phyloP scores from a whole-genome alignment of 164 flowering plant species.

The Berberis thunbergii region DNA sequence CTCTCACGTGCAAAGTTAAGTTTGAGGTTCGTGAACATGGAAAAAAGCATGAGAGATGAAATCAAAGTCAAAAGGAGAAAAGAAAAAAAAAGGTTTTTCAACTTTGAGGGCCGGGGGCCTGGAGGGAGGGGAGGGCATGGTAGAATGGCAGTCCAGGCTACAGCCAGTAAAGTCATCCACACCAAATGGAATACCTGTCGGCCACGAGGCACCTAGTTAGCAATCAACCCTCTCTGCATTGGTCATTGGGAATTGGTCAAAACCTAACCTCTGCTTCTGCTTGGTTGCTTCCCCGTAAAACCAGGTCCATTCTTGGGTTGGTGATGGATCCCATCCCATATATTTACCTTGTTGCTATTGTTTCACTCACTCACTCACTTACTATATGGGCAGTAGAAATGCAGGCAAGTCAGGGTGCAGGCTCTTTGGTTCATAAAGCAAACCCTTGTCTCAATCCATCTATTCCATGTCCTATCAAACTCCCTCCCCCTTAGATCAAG shows the following conservation, averaged over 20 bases:
- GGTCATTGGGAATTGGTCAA: constrained; percentile 26
- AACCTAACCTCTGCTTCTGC: constrained; percentile 2
- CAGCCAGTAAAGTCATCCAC: too few species aligned
- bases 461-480: neutral
- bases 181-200: constrained; percentile 15
- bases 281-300: neutral
- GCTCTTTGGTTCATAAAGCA: constrained; percentile 17
- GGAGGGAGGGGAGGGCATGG: constrained; percentile 16
- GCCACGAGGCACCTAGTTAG: constrained; percentile 19
- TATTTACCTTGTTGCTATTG: too few species aligned
- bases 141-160: constrained; percentile 3
- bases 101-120: too few species aligned
- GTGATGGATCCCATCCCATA: neutral
- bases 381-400: neutral
- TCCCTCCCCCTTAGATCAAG: neutral
- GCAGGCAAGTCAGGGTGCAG: constrained; percentile 3
- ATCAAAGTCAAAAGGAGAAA: too few species aligned
- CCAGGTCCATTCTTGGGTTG: neutral
- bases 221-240: constrained; percentile 10
- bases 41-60: too few species aligned
- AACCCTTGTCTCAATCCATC: constrained; percentile 14
- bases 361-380: neutral
- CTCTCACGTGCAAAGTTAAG: too few species aligned
- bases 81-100: too few species aligned
- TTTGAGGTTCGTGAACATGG: too few species aligned